Evolutionary conservation across 176 grass and related monocot genomes (phyloP).

Genomic region (Hsuehochloa calcarea): DNA sequence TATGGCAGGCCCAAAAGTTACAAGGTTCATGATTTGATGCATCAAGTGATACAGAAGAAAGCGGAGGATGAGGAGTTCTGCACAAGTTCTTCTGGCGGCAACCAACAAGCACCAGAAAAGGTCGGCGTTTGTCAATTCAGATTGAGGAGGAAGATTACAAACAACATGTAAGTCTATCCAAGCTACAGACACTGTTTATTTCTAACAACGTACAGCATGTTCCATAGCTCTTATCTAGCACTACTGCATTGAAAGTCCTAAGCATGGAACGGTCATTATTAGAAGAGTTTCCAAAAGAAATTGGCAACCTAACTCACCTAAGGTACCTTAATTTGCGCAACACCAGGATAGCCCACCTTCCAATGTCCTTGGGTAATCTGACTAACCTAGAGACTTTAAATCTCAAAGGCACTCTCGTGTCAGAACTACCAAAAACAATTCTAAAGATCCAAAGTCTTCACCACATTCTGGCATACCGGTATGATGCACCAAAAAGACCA

Average conservation of each 20-base stretch:
- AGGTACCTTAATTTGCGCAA: conserved; percentile 20
- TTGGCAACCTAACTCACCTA: background rate
- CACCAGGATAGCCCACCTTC: background rate
- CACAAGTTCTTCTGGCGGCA: background rate
- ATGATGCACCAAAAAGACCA: background rate
- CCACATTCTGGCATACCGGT: background rate
- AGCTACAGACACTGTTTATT: conserved; percentile 9
- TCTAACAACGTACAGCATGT: background rate
- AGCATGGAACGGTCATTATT: background rate
- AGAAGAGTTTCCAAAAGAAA: conserved; percentile 19
- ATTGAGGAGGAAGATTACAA: background rate
- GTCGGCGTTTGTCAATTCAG: conserved; percentile 21
- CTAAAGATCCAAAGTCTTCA: background rate
- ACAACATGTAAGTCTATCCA: conserved; percentile 7
- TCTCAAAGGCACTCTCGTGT: background rate
- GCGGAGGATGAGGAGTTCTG: conserved; percentile 9
- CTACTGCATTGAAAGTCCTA: conserved; percentile 10
- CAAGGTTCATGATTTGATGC: conserved; percentile 28
- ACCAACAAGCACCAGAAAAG: background rate
- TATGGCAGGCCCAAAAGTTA: conserved; percentile 18
- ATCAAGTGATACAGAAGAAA: conserved; percentile 14
- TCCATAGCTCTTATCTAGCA: conserved; percentile 1
- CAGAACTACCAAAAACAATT: conserved; percentile 9
- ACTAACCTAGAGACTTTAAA: conserved; percentile 8
- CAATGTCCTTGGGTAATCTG: conserved; percentile 23